Conservation (phyloP, 108 stramenopile genomes). For the Fistulifera pelliculosa region DNA sequence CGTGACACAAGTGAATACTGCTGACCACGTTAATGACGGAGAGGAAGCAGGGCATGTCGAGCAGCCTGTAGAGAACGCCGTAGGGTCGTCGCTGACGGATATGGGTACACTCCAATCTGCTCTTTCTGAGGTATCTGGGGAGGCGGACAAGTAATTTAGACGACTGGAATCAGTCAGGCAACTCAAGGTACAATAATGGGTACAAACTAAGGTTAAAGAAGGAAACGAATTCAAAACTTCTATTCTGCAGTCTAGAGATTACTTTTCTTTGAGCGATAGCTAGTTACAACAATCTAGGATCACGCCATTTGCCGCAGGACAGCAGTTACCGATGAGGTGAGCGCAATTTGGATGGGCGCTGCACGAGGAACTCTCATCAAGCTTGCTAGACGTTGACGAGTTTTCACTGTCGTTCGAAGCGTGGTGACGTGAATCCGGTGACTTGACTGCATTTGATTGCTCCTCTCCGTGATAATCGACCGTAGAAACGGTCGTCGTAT, state of each 20-base stretch:
- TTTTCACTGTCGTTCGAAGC: neutral
- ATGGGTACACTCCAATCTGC: slow-evolving; percentile 9
- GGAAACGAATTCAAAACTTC: too few species aligned
- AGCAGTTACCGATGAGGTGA: slow-evolving; percentile 28
- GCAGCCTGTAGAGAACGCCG: neutral
- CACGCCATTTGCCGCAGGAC: slow-evolving; percentile 23
- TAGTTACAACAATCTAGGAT: slow-evolving; percentile 29
- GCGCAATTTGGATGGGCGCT: slow-evolving; percentile 18
- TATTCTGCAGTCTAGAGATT: too few species aligned
- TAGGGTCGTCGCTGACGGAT: slow-evolving; percentile 1
- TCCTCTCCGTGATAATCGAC: neutral
- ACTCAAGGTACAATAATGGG: too few species aligned
- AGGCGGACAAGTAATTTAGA: slow-evolving; percentile 1
- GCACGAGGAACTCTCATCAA: slow-evolving; percentile 12
- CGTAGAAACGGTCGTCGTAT: slow-evolving; percentile 1
- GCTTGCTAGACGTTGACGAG: neutral
- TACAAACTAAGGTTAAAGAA: too few species aligned
- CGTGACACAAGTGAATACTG: neutral
- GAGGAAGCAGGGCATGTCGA: neutral
- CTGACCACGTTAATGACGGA: neutral
- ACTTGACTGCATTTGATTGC: neutral
- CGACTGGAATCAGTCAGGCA: too few species aligned
- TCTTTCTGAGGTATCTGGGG: slow-evolving; percentile 11
- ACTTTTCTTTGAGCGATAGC: neutral
- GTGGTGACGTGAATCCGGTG: too few species aligned